These are phyloP conservation scores for Leccinum pellstonianum DNA, from an alignment of 768 basidiomycete species.

Conservation along the genomic window DNA sequence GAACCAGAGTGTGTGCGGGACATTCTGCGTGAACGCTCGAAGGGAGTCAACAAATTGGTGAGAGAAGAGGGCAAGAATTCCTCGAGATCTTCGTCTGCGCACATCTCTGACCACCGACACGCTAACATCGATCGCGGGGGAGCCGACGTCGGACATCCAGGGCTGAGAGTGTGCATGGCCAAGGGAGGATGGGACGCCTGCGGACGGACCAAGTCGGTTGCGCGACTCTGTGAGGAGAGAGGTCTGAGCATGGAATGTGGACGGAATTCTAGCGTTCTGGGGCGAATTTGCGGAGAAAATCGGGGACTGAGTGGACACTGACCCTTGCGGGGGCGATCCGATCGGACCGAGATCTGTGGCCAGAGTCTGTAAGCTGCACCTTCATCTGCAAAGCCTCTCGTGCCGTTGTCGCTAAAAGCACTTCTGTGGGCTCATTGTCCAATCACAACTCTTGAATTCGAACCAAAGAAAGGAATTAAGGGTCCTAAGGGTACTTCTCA, in stretches of 20 bases:
- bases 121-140: conserved; percentile 19
- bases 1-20: conserved; percentile 62
- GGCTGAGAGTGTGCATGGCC: conserved; percentile 36
- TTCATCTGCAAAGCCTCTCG: too few species aligned
- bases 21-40: conserved; percentile 80
- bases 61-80: conserved; percentile 88
- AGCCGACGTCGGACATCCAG: conserved; percentile 30
- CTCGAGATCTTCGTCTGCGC: conserved; percentile 74
- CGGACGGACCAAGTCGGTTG: conserved; percentile 28
- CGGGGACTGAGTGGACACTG: conserved; percentile 54
- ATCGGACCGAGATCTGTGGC: conserved; percentile 40
- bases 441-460: too few species aligned
- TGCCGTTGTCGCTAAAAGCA: too few species aligned
- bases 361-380: too few species aligned
- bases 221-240: conserved; percentile 39
- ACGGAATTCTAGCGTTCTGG: conserved; percentile 48
- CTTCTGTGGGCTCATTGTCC: too few species aligned
- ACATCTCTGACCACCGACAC: conserved; percentile 47
- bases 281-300: conserved; percentile 34
- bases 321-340: conserved; percentile 68
- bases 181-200: conserved; percentile 65
- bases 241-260: conserved; percentile 78
- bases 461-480: too few species aligned
- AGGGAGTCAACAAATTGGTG: conserved; percentile 85
- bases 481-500: too few species aligned